Conservation (phyloP, 1,284 basidiomycete genomes). For the Pyrrhoderma noxium region DNA sequence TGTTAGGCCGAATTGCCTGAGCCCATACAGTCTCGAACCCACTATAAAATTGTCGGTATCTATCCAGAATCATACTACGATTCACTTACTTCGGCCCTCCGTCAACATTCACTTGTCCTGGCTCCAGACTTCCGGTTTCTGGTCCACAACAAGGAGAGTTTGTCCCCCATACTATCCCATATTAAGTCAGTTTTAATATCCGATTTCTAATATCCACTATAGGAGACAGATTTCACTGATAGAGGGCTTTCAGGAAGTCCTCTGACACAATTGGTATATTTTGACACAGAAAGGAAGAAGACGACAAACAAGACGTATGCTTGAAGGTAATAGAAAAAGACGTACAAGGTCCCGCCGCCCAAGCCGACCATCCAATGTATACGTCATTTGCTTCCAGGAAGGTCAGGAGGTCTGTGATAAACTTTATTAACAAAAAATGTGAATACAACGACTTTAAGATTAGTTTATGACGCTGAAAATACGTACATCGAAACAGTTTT, state of each 20-base stretch:
- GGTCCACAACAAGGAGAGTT: conserved; percentile 37
- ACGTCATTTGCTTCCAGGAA: conserved; percentile 36
- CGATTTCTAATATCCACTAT: background rate
- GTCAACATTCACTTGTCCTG: conserved; percentile 28
- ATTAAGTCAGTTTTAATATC: background rate
- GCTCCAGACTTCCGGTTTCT: conserved; percentile 38
- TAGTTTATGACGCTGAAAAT: background rate
- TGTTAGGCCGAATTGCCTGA: conserved; percentile 35
- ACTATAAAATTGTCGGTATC: conserved; percentile 21
- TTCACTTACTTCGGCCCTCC: conserved; percentile 22
- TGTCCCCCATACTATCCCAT: conserved; percentile 35
- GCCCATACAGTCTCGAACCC: conserved; percentile 38
- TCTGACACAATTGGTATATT: background rate
- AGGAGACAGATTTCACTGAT: background rate
- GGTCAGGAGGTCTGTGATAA: conserved; percentile 32
- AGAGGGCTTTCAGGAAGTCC: background rate
- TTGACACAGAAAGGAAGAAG: background rate
- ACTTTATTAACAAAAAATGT: conserved; percentile 11
- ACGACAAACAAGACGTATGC: background rate
- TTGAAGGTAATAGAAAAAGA: conserved; percentile 6
- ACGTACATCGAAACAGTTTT: conserved; percentile 31
- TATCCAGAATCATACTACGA: background rate
- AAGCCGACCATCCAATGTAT: conserved; percentile 41
- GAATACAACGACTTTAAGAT: background rate
- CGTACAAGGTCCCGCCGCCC: conserved; percentile 42